Evolutionary conservation across 345 rosid genomes (phyloP).

Genomic region (Kandelia obovata): DNA sequence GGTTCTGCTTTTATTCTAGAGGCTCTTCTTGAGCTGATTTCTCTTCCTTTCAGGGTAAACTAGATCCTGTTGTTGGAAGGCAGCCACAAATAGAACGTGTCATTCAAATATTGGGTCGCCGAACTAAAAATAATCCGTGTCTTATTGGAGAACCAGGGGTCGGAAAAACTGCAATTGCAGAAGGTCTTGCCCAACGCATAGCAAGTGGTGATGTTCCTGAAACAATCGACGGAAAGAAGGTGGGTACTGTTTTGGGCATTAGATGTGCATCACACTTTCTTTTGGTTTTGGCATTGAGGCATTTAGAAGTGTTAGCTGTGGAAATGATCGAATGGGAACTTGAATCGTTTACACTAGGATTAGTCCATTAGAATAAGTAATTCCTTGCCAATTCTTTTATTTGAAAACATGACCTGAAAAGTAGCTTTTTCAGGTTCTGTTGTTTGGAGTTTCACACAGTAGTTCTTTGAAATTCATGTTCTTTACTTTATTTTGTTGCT

Average conservation of each 20-base stretch:
- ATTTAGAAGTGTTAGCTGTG: neutral
- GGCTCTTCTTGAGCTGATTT: neutral
- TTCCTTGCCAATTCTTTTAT: too few relatives aligned
- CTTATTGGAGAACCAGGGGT: constrained; percentile 99
- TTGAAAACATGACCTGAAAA: too few relatives aligned
- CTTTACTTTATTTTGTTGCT: too few relatives aligned
- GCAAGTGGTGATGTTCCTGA: constrained; percentile 96
- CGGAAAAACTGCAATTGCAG: constrained; percentile 99
- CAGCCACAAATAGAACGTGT: constrained; percentile 95
- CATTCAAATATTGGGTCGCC: constrained; percentile 87
- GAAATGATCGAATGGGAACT: neutral
- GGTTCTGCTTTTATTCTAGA: neutral
- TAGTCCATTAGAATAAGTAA: neutral
- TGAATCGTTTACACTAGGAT: neutral
- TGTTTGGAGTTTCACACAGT: too few relatives aligned
- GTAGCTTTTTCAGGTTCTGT: too few relatives aligned
- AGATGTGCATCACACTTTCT: neutral
- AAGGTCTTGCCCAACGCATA: constrained; percentile 97
- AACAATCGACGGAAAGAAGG: constrained; percentile 97
- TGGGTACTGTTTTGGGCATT: constrained; percentile 15
- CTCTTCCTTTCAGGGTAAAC: constrained; percentile 61
- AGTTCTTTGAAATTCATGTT: too few relatives aligned
- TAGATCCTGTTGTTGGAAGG: constrained; percentile 99
- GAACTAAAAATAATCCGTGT: constrained; percentile 97
- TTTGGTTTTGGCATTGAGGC: neutral